Evolutionary conservation across 441 rosid species (phyloP), one percentile per base, ranked within the genome.

Genomic region (Euphorbia celastroides): DNA sequence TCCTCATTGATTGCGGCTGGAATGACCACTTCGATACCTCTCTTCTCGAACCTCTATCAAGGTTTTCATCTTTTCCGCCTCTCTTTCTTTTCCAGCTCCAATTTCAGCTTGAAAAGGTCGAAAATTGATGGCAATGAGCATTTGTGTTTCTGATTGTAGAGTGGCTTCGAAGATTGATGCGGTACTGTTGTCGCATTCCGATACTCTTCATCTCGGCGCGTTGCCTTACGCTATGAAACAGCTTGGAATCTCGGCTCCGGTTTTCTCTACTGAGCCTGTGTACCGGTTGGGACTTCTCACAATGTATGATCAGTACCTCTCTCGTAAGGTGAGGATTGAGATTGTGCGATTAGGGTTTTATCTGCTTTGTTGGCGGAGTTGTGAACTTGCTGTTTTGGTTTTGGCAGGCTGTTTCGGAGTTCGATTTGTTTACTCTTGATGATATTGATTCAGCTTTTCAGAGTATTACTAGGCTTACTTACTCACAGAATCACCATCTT

Each of bases 1-100:
- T 94, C 88, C 77, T 94, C 41, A 59, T 91, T 72, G 99, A 94
- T 68, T 94, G 97, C 66, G 99, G 99, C 52, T 93, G 99, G 99
- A 91, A 93, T 77, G 99, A 93, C 76, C 89, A 83, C 62, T 94
- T 94, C 66, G 97, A 91, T 51, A 74, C 89, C 19, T 84, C 96
- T 19, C 89, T 91, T 60, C 96, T 94, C 63, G 79, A 89, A 55
- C 97, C 99, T 64, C 96, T 94, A 65, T 83, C 97, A 74, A 88
- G 86, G 98, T 87, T 34, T 7, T 22, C 19, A 28, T 11, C 60
- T 26, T 44, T 55, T 28, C 32, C 10, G 56, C 57, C 48, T 22
- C 38, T 28, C 27, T 59, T 32, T 19, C 27, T 30, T 2, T 27
- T 60, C 27, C 13, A 25, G 1, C 34, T 42, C 10, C 30, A 1